Conservation (phyloP, 2,329 filamentous ascomycete genomes). For the Ophiocordyceps camponoti-floridani region DNA sequence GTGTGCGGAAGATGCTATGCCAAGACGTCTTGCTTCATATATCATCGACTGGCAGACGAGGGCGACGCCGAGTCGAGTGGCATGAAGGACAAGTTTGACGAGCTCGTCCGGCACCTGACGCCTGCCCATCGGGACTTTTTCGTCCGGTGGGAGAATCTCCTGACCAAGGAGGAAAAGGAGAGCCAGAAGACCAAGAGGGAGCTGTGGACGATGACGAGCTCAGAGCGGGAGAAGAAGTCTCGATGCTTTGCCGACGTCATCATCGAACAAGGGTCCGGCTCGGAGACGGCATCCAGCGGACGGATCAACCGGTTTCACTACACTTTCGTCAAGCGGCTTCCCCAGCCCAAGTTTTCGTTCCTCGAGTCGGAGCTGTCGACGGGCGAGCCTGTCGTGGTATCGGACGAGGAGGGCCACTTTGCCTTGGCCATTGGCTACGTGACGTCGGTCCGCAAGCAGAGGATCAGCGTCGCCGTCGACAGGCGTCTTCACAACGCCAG, state of each 20-base stretch:
- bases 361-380: slow-evolving; percentile 73
- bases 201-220: slow-evolving; percentile 89
- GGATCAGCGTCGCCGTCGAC: slow-evolving; percentile 80
- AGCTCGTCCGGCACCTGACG: slow-evolving; percentile 62
- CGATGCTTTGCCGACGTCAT: slow-evolving; percentile 81
- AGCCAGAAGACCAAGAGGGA: slow-evolving; percentile 75
- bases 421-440: slow-evolving; percentile 87
- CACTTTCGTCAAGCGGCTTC: slow-evolving; percentile 56
- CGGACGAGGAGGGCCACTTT: slow-evolving; percentile 88
- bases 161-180: slow-evolving; percentile 90
- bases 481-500: slow-evolving; percentile 75
- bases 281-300: slow-evolving; percentile 48
- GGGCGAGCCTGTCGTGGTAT: slow-evolving; percentile 90
- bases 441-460: slow-evolving; percentile 52
- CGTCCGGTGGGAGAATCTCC: slow-evolving; percentile 78
- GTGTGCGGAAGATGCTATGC: slow-evolving; percentile 81
- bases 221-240: slow-evolving; percentile 71
- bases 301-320: slow-evolving; percentile 91
- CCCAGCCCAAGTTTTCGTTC: slow-evolving; percentile 55
- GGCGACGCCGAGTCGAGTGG: slow-evolving; percentile 69
- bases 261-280: slow-evolving; percentile 59
- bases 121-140: slow-evolving; percentile 68
- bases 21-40: slow-evolving; percentile 78
- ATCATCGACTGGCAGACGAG: slow-evolving; percentile 76
- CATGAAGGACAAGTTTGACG: slow-evolving; percentile 65